Conservation (phyloP, 345 rosid genomes). For the Brassica carinata region DNA sequence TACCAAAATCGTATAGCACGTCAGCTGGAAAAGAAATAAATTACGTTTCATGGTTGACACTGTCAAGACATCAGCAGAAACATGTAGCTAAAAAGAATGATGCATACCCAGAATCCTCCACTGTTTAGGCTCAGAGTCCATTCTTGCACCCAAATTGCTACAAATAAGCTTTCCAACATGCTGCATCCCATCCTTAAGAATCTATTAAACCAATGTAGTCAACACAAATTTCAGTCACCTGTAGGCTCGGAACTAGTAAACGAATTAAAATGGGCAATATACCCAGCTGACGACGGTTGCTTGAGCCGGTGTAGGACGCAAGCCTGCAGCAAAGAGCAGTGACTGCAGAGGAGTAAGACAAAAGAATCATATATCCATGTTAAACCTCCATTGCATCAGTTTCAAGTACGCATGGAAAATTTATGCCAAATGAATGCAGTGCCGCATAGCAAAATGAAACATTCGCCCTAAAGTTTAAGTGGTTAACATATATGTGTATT, state of each 20-base stretch:
- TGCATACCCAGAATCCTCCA: constrained; percentile 86
- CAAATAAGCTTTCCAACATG: constrained; percentile 89
- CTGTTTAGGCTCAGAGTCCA: constrained; percentile 95
- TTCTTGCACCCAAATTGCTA: constrained; percentile 94
- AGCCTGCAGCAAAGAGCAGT: constrained; percentile 95
- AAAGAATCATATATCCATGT: constrained; percentile 12
- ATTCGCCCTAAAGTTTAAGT: too few relatives aligned
- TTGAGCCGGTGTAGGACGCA: constrained; percentile 94
- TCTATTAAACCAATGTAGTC: constrained; percentile 45
- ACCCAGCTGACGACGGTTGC: constrained; percentile 98
- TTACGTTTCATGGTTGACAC: constrained; percentile 10
- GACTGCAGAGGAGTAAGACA: constrained; percentile 78
- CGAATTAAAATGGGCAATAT: constrained; percentile 29
- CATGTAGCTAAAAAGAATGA: constrained; percentile 16
- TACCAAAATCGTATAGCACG: constrained; percentile 85
- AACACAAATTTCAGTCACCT: not conserved
- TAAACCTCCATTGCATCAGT: constrained; percentile 2
- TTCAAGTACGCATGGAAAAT: not conserved
- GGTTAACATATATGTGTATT: too few relatives aligned
- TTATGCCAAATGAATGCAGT: not conserved
- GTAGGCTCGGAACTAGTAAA: not conserved
- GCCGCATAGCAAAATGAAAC: too few relatives aligned
- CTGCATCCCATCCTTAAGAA: constrained; percentile 96
- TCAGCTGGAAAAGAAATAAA: constrained; percentile 63
- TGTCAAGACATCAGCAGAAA: constrained; percentile 56